Conservation (phyloP, 495 filamentous ascomycete genomes). For the Xylaria telfairii region DNA sequence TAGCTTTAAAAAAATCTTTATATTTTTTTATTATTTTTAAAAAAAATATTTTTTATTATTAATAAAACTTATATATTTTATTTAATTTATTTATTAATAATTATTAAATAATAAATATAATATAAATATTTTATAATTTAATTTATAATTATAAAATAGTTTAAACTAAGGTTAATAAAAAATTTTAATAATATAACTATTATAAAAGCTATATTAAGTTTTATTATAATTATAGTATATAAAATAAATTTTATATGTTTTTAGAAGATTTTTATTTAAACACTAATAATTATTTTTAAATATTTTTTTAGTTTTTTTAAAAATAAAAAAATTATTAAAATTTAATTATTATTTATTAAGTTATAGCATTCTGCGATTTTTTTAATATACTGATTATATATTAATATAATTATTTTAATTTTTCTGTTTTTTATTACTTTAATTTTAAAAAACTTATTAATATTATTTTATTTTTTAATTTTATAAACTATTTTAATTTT, state of each 20-base stretch:
- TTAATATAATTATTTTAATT: too few relatives aligned
- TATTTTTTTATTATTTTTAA: background rate
- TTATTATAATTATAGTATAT: background rate
- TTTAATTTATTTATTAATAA: background rate
- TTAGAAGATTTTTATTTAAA: background rate
- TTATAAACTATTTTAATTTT: too few relatives aligned
- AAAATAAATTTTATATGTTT: background rate
- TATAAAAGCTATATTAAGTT: background rate
- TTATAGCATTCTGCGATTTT: too few relatives aligned
- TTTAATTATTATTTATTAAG: too few relatives aligned
- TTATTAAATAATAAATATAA: background rate
- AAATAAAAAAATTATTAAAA: background rate
- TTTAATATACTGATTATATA: too few relatives aligned
- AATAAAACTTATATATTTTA: background rate
- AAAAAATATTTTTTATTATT: background rate
- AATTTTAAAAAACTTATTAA: too few relatives aligned
- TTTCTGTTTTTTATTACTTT: too few relatives aligned
- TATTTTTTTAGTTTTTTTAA: background rate
- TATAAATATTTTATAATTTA: background rate
- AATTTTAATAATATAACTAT: background rate
- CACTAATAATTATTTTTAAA: too few relatives aligned
- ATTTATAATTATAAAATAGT: background rate
- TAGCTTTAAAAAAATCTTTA: background rate
- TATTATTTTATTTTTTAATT: too few relatives aligned
- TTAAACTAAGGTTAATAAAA: background rate